Conservation (phyloP, 805 yeast species). For the Monosporozyma aerobia region DNA sequence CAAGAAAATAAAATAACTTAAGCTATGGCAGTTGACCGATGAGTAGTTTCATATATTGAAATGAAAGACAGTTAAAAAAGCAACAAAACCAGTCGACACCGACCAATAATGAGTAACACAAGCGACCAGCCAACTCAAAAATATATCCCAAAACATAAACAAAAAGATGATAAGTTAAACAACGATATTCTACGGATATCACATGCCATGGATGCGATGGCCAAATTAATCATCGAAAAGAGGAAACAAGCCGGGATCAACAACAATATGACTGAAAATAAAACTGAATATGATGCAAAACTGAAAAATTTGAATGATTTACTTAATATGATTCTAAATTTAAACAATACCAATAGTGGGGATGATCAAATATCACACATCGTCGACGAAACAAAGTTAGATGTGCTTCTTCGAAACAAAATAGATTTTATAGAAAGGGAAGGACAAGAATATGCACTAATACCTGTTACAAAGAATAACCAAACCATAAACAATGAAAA, state of each 20-base stretch:
- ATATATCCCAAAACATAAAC: background rate
- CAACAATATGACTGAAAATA: slow-evolving; percentile 4
- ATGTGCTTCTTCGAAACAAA: slow-evolving; percentile 8
- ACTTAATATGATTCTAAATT: slow-evolving; percentile 12
- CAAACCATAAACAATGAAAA: slow-evolving; percentile 5
- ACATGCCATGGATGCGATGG: slow-evolving; percentile 28
- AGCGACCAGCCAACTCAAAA: background rate
- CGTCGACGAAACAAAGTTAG: slow-evolving; percentile 7
- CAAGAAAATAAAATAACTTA: background rate
- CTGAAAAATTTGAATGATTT: slow-evolving; percentile 17
- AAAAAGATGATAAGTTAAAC: background rate
- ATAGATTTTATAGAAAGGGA: slow-evolving; percentile 17
- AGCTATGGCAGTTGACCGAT: background rate
- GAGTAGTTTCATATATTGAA: background rate
- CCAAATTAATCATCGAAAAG: slow-evolving; percentile 32
- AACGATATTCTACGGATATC: slow-evolving; percentile 17
- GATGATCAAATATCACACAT: background rate
- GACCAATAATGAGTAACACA: background rate
- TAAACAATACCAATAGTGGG: background rate
- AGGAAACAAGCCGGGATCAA: slow-evolving; percentile 1
- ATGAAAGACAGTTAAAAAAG: background rate
- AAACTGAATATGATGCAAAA: slow-evolving; percentile 16
- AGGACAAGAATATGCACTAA: slow-evolving; percentile 18
- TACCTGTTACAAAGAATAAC: slow-evolving; percentile 13
- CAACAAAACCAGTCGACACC: background rate